Base-by-base conservation (phyloP, 768 basidiomycete species). In the Mycena pura region DNA sequence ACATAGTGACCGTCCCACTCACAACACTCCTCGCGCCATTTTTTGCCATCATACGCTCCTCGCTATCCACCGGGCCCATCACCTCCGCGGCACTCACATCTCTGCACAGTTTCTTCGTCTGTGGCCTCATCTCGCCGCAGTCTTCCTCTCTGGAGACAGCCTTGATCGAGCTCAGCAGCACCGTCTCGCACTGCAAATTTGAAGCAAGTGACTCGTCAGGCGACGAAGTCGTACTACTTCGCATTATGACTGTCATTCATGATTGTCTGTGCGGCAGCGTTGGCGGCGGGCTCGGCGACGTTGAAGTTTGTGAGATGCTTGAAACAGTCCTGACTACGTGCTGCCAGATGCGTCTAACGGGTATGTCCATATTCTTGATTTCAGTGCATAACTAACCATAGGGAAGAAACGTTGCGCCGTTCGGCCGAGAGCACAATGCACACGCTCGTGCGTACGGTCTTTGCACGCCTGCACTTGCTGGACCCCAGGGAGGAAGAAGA, bases 191-290 rank as follows among this genome's bases (percentile, higher is more conserved):
- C 70, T 98, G 96, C 83, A 95, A 96, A 77, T 99, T 99, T 70
- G 96, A 99, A 76, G 93, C 93, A 5, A 96, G 93, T 69, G 95
- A 98, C 72, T 93, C 93, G 2, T 94, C 95, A n/a, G 92, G 94
- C 6, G 97, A 99, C 75, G 97, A 99, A 74, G 92, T 97, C 8
- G 96, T 98, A 9, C 81, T 99, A 7, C 83, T 96, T 64, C 92
- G 89, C 73, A 95, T 99, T 60, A 86, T 99, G 81, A 84, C 89
- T 8, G 89, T 99, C 17, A 95, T 96, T 51, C 87, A 93, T 62
- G 87, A 92, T 64, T 90, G 91, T 68, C 80, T 97, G 64, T 89
- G 89, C 64, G 82, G 87, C 51, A 77, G 75, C 57, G 86, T 93
- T 27, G 90, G 92, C 1, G 73, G 76, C n/a, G 79, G 81, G 10